Conservation (phyloP, 202 grass and related monocot genomes). For the Setaria italica region DNA sequence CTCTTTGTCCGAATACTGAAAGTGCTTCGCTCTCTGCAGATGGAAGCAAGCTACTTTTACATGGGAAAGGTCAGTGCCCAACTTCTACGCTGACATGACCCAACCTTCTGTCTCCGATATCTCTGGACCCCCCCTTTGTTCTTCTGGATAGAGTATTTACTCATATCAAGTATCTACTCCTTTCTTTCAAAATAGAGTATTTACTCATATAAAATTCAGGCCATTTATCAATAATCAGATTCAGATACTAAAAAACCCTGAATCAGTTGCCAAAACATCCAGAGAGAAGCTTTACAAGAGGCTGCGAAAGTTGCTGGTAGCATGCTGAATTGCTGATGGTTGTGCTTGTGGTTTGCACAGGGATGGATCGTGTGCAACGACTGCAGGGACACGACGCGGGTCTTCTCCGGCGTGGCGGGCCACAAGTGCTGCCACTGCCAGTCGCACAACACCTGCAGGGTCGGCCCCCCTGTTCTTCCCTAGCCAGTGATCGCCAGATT, state of each 20-base stretch:
- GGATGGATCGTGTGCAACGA: constrained; percentile 78
- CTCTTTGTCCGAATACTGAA: background rate
- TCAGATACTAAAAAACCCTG: background rate
- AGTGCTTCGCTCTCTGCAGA: constrained; percentile 37
- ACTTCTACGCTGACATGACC: background rate
- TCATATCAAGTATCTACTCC: background rate
- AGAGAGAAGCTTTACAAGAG: background rate
- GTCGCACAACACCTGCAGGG: constrained; percentile 68
- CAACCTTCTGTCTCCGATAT: background rate
- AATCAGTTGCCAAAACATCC: background rate
- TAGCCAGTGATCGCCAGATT: constrained; percentile 21
- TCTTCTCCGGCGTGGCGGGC: constrained; percentile 54
- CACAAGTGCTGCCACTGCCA: constrained; percentile 78
- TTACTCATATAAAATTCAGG: background rate
- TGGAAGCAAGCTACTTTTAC: constrained; percentile 59
- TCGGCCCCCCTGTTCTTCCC: constrained; percentile 59
- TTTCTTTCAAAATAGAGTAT: background rate
- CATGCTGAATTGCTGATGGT: too few species aligned
- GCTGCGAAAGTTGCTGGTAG: background rate
- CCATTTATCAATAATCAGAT: background rate
- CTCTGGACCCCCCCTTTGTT: background rate
- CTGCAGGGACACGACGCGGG: constrained; percentile 71
- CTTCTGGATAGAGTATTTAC: background rate
- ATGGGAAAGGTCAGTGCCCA: constrained; percentile 59
- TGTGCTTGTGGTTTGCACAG: constrained; percentile 15